These are phyloP conservation scores for Vaccinium darrowii DNA, from an alignment of 148 eudicot species.

Conservation along the genomic window DNA sequence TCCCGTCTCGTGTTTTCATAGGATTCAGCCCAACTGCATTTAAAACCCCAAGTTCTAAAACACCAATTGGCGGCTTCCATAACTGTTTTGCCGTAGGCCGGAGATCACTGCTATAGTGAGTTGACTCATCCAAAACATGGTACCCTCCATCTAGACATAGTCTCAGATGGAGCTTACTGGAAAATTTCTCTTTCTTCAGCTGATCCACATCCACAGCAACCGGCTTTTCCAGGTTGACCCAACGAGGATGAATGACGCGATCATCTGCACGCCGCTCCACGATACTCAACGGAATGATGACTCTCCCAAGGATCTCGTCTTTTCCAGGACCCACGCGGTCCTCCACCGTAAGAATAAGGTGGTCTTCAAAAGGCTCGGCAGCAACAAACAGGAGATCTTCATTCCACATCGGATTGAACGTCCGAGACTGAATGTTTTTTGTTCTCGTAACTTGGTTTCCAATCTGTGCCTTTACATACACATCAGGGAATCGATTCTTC, in stretches of 20 bases:
- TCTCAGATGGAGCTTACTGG: constrained; percentile 75
- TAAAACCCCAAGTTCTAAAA: constrained; percentile 80
- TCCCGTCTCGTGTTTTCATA: constrained; percentile 83
- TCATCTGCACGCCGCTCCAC: constrained; percentile 92
- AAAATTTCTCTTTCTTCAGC: constrained; percentile 80
- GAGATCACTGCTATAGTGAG: constrained; percentile 90
- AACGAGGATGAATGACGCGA: constrained; percentile 76
- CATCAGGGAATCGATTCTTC: constrained; percentile 82
- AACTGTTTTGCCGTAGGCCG: constrained; percentile 94
- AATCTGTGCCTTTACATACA: constrained; percentile 84
- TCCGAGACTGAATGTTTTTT: constrained; percentile 69
- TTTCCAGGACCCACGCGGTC: constrained; percentile 95
- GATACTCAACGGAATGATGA: constrained; percentile 60
- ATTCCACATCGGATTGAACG: constrained; percentile 78
- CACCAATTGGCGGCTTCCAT: constrained; percentile 85
- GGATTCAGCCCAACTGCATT: constrained; percentile 88
- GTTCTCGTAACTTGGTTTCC: constrained; percentile 85
- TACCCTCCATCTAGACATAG: constrained; percentile 97
- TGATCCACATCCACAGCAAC: constrained; percentile 82
- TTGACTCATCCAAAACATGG: constrained; percentile 96
- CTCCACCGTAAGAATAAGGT: constrained; percentile 77
- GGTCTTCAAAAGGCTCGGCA: constrained; percentile 97
- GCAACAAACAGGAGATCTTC: constrained; percentile 92
- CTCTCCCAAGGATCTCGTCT: constrained; percentile 90
- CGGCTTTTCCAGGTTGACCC: constrained; percentile 91